Conservation (phyloP, 208 protist species). For the Crithidia acanthocephali region DNA sequence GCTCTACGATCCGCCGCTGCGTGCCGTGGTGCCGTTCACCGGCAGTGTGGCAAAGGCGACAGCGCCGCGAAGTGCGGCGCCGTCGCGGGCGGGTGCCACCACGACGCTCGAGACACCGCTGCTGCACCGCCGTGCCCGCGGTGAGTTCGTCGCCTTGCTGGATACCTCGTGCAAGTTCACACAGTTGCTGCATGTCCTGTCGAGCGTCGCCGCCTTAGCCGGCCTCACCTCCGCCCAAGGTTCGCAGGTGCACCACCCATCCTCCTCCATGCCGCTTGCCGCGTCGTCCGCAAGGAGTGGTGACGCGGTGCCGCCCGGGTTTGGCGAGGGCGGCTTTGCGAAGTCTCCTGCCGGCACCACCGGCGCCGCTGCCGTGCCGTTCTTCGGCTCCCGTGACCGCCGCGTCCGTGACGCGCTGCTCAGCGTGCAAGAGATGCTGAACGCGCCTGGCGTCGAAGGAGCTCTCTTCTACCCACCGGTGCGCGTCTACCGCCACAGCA, state of each 20-base stretch:
- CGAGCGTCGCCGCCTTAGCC: constrained; percentile 28
- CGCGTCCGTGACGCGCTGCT: constrained; percentile 17
- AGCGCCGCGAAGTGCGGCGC: neutral
- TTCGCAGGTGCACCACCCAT: neutral
- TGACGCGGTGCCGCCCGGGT: neutral
- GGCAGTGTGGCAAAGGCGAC: neutral
- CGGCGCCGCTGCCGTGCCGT: neutral
- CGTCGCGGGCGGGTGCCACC: neutral
- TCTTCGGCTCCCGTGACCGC: constrained; percentile 29
- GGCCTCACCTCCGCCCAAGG: neutral
- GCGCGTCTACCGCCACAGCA: constrained; percentile 54
- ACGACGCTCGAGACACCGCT: neutral
- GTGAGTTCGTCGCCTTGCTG: constrained; percentile 18
- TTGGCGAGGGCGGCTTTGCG: neutral
- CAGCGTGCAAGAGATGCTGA: constrained; percentile 33
- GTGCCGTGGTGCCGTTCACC: neutral
- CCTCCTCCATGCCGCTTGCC: neutral
- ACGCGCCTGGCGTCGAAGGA: constrained; percentile 15
- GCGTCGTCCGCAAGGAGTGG: neutral
- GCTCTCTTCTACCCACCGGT: constrained; percentile 63
- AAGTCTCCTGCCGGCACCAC: neutral
- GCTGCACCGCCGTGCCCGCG: constrained; percentile 6
- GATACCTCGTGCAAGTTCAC: constrained; percentile 28
- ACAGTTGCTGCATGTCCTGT: constrained; percentile 32
- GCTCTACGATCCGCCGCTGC: constrained; percentile 20